phyloP scores from a whole-genome alignment of 192 early-diverging fungal species.

The Nowakowskiella sp. region DNA sequence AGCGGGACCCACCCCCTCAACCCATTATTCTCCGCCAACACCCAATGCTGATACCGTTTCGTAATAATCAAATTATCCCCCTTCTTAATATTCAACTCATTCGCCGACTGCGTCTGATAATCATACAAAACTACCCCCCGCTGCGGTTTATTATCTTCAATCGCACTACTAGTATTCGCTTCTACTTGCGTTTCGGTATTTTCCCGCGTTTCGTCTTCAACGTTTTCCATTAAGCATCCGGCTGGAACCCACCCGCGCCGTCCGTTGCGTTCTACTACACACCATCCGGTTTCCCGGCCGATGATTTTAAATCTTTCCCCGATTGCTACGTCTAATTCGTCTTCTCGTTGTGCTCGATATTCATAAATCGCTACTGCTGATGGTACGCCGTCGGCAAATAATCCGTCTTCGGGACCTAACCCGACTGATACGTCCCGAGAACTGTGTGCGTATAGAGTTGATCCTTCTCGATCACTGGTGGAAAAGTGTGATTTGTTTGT shows the following conservation, averaged over 20 bases:
- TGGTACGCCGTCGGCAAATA: constrained; percentile 11
- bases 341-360: constrained; percentile 47
- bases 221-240: constrained; percentile 42
- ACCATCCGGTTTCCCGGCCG: constrained; percentile 50
- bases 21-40: constrained; percentile 20
- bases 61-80: constrained; percentile 40
- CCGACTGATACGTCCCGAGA: constrained; percentile 16
- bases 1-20: constrained; percentile 49
- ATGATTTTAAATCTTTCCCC: constrained; percentile 56
- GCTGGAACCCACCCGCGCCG: constrained; percentile 51
- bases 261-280: constrained; percentile 46
- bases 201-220: constrained; percentile 33
- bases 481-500: constrained; percentile 13
- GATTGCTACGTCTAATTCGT: constrained; percentile 53
- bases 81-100: constrained; percentile 46
- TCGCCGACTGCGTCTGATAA: constrained; percentile 29
- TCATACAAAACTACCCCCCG: constrained; percentile 46
- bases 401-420: constrained; percentile 28
- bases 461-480: neutral
- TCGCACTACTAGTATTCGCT: too few species aligned
- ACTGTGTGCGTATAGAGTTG: neutral
- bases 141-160: constrained; percentile 6
- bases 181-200: constrained; percentile 20
- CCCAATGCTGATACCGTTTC: constrained; percentile 26
- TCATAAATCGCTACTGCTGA: constrained; percentile 53